These are phyloP conservation scores for Sarcocystis neurona DNA, from an alignment of 169 alveolate species.

Conservation along the genomic window DNA sequence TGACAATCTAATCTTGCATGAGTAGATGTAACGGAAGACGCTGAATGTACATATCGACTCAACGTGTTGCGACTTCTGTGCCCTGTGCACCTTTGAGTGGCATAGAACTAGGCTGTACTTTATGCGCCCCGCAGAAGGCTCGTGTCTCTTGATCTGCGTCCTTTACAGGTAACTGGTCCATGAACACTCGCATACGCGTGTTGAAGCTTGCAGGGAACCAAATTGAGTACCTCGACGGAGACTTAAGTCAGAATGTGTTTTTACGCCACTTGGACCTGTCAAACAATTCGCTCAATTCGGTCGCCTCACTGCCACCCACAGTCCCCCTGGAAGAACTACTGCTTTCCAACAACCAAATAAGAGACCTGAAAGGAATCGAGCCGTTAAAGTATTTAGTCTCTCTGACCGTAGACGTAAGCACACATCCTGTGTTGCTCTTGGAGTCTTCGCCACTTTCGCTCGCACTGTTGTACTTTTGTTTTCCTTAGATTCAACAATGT, in stretches of 20 bases:
- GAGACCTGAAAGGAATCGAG: slow-evolving; percentile 51
- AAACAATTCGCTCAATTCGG: slow-evolving; percentile 18
- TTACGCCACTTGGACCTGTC: slow-evolving; percentile 51
- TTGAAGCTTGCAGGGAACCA: slow-evolving; percentile 52
- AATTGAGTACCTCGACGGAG: slow-evolving; percentile 27
- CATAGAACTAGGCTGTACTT: too few species aligned
- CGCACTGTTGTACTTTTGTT: too few species aligned
- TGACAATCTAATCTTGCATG: too few species aligned
- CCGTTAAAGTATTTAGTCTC: not conserved
- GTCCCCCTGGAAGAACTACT: slow-evolving; percentile 44
- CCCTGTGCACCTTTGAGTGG: too few species aligned
- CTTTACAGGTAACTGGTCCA: slow-evolving; percentile 52
- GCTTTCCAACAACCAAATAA: slow-evolving; percentile 39
- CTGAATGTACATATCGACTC: too few species aligned
- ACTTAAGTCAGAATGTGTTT: slow-evolving; percentile 29
- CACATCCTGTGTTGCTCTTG: too few species aligned
- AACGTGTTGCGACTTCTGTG: too few species aligned
- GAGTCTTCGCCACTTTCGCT: too few species aligned
- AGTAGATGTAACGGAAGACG: too few species aligned
- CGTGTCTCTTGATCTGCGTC: too few species aligned
- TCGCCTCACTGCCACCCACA: slow-evolving; percentile 37
- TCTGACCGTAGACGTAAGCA: slow-evolving; percentile 5
- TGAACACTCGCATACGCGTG: slow-evolving; percentile 56
- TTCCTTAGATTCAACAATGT: too few species aligned
- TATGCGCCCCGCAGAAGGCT: too few species aligned